phyloP scores from a whole-genome alignment of 306 rosid species.

The Cotoneaster glaucophyllus region DNA sequence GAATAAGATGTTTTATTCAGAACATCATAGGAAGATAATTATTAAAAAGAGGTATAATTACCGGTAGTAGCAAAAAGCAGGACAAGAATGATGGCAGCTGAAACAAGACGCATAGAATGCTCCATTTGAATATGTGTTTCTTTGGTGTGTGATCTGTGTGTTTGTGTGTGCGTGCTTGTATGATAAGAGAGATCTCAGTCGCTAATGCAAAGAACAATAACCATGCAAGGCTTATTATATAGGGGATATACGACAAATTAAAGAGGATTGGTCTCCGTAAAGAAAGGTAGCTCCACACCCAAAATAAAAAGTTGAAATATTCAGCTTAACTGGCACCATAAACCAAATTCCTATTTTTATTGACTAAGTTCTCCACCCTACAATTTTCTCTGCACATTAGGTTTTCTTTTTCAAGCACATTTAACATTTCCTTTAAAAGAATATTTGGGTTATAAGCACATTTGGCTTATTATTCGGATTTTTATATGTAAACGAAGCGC shows the following conservation, averaged over 20 bases:
- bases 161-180: neutral
- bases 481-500: too few species aligned
- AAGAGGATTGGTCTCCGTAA: neutral
- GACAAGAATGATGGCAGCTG: conserved; percentile 31
- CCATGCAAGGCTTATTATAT: neutral
- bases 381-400: neutral
- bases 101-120: conserved; percentile 19
- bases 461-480: too few species aligned
- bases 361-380: neutral
- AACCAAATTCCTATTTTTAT: neutral
- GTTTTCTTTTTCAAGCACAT: neutral
- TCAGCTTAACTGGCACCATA: neutral
- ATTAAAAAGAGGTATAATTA: neutral
- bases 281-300: neutral
- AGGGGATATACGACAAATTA: neutral
- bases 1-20: neutral
- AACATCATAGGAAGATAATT: neutral
- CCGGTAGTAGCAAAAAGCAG: conserved; percentile 41
- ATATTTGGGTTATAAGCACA: neutral
- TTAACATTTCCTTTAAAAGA: neutral
- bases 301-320: neutral
- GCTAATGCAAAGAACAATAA: neutral
- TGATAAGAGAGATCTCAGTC: neutral
- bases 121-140: conserved; percentile 14
- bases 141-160: neutral